These are phyloP conservation scores for Imleria badia DNA, from an alignment of 768 basidiomycete genomes.

Conservation along the genomic window DNA sequence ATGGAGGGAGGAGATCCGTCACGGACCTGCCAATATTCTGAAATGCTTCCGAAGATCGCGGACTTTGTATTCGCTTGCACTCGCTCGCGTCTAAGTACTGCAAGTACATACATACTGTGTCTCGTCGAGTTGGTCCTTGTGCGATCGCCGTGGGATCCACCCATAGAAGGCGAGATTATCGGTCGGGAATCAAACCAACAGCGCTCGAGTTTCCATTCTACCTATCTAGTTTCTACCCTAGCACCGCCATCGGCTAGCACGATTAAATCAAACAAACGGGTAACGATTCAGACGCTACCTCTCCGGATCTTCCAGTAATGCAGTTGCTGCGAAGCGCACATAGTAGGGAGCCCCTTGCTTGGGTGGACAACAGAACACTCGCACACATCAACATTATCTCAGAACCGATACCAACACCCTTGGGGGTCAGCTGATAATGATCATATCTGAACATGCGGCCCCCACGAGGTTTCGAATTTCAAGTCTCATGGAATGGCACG, in stretches of 20 bases:
- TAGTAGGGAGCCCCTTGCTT: constrained; percentile 7
- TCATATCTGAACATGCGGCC: constrained; percentile 23
- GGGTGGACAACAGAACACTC: not conserved
- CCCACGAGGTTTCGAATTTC: constrained; percentile 25
- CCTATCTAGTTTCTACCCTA: not conserved
- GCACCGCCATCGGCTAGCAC: constrained; percentile 18
- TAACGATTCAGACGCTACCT: not conserved
- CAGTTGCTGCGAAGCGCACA: not conserved
- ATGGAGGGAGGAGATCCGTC: constrained; percentile 6
- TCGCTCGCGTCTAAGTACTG: no score
- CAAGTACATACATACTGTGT: not conserved
- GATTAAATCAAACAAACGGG: constrained; percentile 8
- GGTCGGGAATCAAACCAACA: constrained; percentile 4
- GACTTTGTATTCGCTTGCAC: constrained; percentile 18
- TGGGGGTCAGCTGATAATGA: constrained; percentile 17
- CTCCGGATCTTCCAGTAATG: not conserved
- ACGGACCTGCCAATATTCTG: constrained; percentile 2
- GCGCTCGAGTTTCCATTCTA: constrained; percentile 5
- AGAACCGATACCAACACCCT: constrained; percentile 8
- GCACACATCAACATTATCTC: not conserved
- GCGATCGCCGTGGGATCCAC: constrained; percentile 15
- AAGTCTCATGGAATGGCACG: constrained; percentile 2
- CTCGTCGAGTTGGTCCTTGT: not conserved
- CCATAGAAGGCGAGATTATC: constrained; percentile 13
- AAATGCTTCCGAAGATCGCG: constrained; percentile 30